phyloP scores from a whole-genome alignment of 805 yeast species.

The Candida awuae region DNA sequence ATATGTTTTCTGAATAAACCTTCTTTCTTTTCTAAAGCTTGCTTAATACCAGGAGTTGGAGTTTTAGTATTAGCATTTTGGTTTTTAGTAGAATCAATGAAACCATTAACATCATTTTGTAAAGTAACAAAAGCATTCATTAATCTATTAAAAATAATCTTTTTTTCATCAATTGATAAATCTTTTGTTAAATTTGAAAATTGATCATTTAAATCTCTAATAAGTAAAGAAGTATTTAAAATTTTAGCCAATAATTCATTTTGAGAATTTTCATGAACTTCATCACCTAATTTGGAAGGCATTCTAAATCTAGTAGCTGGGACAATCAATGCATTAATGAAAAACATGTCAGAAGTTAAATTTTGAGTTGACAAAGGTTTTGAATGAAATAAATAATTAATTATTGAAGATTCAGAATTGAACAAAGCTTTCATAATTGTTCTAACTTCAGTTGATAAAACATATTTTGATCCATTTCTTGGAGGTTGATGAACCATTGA shows the following conservation, averaged over 20 bases:
- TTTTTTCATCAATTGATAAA: slow-evolving; percentile 56
- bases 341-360: slow-evolving; percentile 73
- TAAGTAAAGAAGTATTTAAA: slow-evolving; percentile 68
- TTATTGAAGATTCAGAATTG: slow-evolving; percentile 57
- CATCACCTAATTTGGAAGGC: slow-evolving; percentile 96
- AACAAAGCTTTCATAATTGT: slow-evolving; percentile 72
- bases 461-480: slow-evolving; percentile 72
- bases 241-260: slow-evolving; percentile 80
- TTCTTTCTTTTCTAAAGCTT: slow-evolving; percentile 96
- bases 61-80: slow-evolving; percentile 60
- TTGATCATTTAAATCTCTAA: slow-evolving; percentile 85
- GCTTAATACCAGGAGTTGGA: slow-evolving; percentile 93
- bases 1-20: slow-evolving; percentile 97
- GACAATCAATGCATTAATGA: slow-evolving; percentile 79
- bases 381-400: slow-evolving; percentile 72
- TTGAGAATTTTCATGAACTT: slow-evolving; percentile 88
- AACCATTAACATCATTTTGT: slow-evolving; percentile 91
- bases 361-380: slow-evolving; percentile 50
- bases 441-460: slow-evolving; percentile 80
- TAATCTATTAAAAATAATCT: slow-evolving; percentile 68
- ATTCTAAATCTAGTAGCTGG: slow-evolving; percentile 96
- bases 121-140: slow-evolving; percentile 94
- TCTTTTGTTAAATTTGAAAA: slow-evolving; percentile 57
- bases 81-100: slow-evolving; percentile 85
- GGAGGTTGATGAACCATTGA: slow-evolving; percentile 38